These are phyloP conservation scores for Tulasnella sp. DNA, from an alignment of 768 basidiomycete genomes.

Conservation along the genomic window DNA sequence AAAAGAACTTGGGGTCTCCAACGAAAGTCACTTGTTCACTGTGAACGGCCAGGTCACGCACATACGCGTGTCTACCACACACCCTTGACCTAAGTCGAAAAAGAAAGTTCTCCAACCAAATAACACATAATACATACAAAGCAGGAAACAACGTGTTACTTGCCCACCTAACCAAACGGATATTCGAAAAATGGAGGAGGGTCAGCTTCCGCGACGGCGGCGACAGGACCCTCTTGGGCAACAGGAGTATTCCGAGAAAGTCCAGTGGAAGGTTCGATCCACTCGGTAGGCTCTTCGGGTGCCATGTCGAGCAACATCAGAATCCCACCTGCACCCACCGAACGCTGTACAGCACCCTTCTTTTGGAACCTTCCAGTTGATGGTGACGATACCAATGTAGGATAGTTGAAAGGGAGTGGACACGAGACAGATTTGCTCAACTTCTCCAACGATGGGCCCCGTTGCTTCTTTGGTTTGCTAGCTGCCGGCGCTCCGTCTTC, in stretches of 20 bases:
- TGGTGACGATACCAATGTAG: constrained; percentile 37
- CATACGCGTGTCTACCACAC: no score
- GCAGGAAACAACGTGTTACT: no score
- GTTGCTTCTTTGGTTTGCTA: constrained; percentile 33
- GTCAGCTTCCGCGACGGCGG: not conserved
- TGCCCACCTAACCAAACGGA: not conserved
- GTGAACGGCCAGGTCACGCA: no score
- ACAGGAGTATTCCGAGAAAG: not conserved
- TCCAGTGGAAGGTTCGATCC: constrained; percentile 11
- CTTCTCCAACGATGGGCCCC: constrained; percentile 70
- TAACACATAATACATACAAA: no score
- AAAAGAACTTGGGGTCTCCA: no score
- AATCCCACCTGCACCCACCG: constrained; percentile 85
- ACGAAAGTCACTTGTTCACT: no score
- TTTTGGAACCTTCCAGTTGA: not conserved
- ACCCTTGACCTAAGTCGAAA: no score
- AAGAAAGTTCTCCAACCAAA: no score
- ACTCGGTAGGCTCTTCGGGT: constrained; percentile 60
- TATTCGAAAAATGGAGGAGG: no score
- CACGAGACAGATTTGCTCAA: constrained; percentile 91
- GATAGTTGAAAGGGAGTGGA: constrained; percentile 78
- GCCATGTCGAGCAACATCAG: constrained; percentile 65
- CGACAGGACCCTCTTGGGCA: not conserved
- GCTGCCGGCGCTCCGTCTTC: no score
- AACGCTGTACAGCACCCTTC: no score